These are phyloP conservation scores for Russula ochroleuca DNA, from an alignment of 768 basidiomycete species.

Conservation along the genomic window DNA sequence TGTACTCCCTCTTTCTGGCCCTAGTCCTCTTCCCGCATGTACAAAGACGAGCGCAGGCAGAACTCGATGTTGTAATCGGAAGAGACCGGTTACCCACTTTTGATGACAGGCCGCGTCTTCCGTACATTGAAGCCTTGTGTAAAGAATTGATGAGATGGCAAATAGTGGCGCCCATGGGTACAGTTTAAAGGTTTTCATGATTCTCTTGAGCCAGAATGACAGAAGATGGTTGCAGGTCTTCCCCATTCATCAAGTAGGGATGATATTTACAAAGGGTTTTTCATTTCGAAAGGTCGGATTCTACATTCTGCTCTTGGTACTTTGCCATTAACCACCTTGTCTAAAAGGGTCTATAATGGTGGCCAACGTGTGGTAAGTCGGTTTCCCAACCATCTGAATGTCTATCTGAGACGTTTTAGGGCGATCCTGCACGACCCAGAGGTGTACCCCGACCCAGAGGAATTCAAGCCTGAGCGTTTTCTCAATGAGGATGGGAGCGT, in stretches of 20 bases:
- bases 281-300: conserved; percentile 30
- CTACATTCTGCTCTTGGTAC: too few relatives aligned
- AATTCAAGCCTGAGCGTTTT: conserved; percentile 23
- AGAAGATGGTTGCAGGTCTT: conserved; percentile 17
- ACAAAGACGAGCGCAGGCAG: conserved; percentile 27
- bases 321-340: not conserved
- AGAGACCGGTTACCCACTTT: conserved; percentile 31
- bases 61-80: conserved; percentile 32
- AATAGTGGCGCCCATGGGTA: conserved; percentile 8
- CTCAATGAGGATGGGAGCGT: conserved; percentile 14
- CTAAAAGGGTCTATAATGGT: conserved; percentile 24
- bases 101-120: conserved; percentile 29
- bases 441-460: conserved; percentile 18
- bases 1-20: conserved; percentile 13
- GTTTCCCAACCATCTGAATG: not conserved
- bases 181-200: not conserved
- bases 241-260: conserved; percentile 29
- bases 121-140: conserved; percentile 29
- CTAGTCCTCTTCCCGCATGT: conserved; percentile 12
- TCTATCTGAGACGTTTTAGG: not conserved
- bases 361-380: conserved; percentile 31
- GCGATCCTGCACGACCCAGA: conserved; percentile 20
- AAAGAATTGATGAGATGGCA: conserved; percentile 32
- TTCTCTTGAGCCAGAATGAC: not conserved
- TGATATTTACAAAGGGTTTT: conserved; percentile 30